These are phyloP conservation scores for Lavandula angustifolia DNA, from an alignment of 257 asterid species.

Conservation along the genomic window DNA sequence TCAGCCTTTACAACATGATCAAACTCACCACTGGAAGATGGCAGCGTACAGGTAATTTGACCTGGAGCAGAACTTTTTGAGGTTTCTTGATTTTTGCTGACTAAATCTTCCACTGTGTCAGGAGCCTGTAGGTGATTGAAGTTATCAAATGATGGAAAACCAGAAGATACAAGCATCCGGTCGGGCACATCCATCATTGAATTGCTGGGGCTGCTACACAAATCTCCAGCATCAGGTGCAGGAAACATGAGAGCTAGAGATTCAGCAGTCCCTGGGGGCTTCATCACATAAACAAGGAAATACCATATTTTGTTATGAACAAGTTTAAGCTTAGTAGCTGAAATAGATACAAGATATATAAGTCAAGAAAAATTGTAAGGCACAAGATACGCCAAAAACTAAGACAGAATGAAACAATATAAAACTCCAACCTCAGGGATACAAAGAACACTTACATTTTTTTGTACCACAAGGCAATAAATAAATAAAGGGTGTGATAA, in stretches of 20 bases:
- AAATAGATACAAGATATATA: constrained; percentile 17
- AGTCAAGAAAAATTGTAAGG: constrained; percentile 6
- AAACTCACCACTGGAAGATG: constrained; percentile 65
- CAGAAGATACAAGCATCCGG: constrained; percentile 73
- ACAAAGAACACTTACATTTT: constrained; percentile 6
- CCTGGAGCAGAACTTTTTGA: constrained; percentile 48
- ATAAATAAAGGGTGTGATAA: neutral
- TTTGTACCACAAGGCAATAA: constrained; percentile 10
- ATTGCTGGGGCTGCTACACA: constrained; percentile 74
- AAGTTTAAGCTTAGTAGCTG: neutral
- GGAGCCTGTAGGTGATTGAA: constrained; percentile 62
- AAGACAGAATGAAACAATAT: neutral
- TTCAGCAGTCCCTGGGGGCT: constrained; percentile 97
- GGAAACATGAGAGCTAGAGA: constrained; percentile 60
- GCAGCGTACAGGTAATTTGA: constrained; percentile 46
- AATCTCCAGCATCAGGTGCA: constrained; percentile 75
- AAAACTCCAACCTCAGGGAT: constrained; percentile 7
- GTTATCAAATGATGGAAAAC: constrained; percentile 68
- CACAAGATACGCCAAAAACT: constrained; percentile 1
- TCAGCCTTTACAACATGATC: constrained; percentile 92
- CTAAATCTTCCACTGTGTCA: constrained; percentile 59
- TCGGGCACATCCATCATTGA: constrained; percentile 86
- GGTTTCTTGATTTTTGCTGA: constrained; percentile 62
- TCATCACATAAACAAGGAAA: constrained; percentile 45
- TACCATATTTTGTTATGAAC: constrained; percentile 16